Conservation (phyloP, 2,329 filamentous ascomycete genomes). For the Alternaria angustiovoidea region DNA sequence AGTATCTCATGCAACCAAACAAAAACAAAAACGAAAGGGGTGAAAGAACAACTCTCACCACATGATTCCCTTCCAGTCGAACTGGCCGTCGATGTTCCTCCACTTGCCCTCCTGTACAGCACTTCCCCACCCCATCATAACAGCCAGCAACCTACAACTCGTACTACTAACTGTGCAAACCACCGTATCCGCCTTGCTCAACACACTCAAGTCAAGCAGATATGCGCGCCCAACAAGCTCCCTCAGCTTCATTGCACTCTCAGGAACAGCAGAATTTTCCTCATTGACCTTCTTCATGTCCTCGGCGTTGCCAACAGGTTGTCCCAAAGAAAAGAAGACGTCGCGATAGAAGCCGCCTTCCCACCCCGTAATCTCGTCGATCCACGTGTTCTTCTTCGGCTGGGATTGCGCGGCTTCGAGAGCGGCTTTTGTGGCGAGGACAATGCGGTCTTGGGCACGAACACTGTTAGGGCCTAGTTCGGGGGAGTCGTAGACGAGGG, state of each 20-base stretch:
- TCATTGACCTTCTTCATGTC: constrained; percentile 32
- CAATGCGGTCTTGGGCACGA: constrained; percentile 78
- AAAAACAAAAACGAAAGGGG: background rate
- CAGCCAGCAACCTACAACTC: constrained; percentile 75
- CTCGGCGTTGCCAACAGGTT: constrained; percentile 41
- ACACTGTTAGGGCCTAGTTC: constrained; percentile 65
- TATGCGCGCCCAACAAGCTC: constrained; percentile 82
- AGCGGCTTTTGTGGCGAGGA: constrained; percentile 71
- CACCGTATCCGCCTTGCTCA: constrained; percentile 73
- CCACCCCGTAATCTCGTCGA: constrained; percentile 83
- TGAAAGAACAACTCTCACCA: constrained; percentile 34
- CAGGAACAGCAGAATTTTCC: constrained; percentile 37
- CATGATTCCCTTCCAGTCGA: constrained; percentile 50
- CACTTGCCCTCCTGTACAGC: constrained; percentile 63
- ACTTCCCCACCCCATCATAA: constrained; percentile 85
- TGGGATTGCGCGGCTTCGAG: constrained; percentile 49
- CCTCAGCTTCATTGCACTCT: constrained; percentile 69
- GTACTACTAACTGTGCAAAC: constrained; percentile 78
- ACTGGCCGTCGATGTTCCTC: constrained; percentile 69
- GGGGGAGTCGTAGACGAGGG: constrained; percentile 71
- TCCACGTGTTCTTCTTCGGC: constrained; percentile 60
- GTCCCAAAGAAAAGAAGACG: constrained; percentile 81
- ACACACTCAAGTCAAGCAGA: constrained; percentile 78
- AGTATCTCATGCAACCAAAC: background rate
- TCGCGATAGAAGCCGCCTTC: constrained; percentile 85